A percentile compares a stretch with the other conserved stretches of the same genome.
Evolutionary conservation across 106 monocot species (phyloP).

Genomic region (Gastrodia elata): DNA sequence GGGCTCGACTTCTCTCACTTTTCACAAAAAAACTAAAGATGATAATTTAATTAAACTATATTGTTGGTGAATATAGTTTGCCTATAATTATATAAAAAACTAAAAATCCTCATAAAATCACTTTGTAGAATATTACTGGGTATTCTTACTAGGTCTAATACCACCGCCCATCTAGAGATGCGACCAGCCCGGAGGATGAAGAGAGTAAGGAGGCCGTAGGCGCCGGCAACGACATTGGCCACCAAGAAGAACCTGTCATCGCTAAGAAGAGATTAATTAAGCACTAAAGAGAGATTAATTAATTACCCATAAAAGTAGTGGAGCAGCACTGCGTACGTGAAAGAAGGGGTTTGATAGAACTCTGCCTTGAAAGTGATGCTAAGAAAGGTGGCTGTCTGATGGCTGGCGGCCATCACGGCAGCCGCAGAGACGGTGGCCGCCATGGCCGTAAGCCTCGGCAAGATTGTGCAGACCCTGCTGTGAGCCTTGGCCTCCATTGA

Average conservation of each 20-base stretch:
- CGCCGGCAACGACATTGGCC: slow-evolving; percentile 30
- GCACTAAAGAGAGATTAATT: too few species aligned
- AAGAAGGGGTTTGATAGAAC: slow-evolving; percentile 42
- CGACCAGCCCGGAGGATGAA: slow-evolving; percentile 21
- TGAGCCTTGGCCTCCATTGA: slow-evolving; percentile 18
- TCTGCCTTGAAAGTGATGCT: slow-evolving; percentile 41
- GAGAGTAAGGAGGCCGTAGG: slow-evolving; percentile 37
- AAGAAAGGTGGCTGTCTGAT: slow-evolving; percentile 29
- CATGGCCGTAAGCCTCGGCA: slow-evolving; percentile 28
- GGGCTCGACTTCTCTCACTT: background rate
- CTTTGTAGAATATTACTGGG: too few species aligned
- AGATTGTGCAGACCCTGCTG: slow-evolving; percentile 16
- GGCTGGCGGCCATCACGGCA: slow-evolving; percentile 56
- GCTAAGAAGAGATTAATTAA: too few species aligned
- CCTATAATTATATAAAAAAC: too few species aligned
- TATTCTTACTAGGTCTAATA: slow-evolving; percentile 41
- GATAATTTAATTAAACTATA: too few species aligned
- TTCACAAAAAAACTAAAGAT: background rate
- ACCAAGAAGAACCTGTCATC: slow-evolving; percentile 53
- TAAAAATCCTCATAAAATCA: too few species aligned
- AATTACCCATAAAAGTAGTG: background rate
- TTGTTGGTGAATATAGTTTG: too few species aligned
- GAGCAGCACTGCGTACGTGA: slow-evolving; percentile 15
- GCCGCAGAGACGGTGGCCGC: slow-evolving; percentile 34
- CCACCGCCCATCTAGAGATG: slow-evolving; percentile 23